Base-by-base conservation (phyloP, 2,329 filamentous ascomycete genomes). In the Paraphoma chrysanthemicola region DNA sequence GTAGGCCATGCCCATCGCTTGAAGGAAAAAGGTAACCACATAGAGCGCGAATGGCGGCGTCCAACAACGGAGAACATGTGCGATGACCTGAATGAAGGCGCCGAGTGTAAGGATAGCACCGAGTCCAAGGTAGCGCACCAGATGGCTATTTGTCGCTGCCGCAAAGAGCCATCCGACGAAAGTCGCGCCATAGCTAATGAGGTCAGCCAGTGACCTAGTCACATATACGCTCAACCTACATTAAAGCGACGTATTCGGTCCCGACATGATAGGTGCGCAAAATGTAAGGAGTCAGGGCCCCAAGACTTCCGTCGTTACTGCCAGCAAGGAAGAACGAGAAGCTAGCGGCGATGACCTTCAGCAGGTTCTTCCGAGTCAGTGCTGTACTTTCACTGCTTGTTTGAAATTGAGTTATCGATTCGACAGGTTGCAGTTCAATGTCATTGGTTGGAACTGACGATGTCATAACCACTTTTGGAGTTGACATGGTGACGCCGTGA, bases 251-350 rank as follows among this genome's bases (percentile, higher is more conserved):
- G 46, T 66, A 63, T 42, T 65, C 82, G 0, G 84, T 87, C 11
- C 74, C 81, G 44, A 88, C 81, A 5, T 76, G 59, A 64, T 88
- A 88, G 3, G 82, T 81, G 5, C 81, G 78, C 4, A 89, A 80
- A 9, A 90, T 80, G 64, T 89, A 88, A 0, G 87, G 88, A 1
- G 89, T 82, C 12, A 90, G 61, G 1, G 87, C 81, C 2, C 88
- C 88, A 0, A 89, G 76, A 57, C 83, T 87, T 31, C 87, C 87
- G 68, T 90, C 88, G 54, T 88, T 90, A 46, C 85, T 79, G 0
- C 88, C 87, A 0, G 87, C 86, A 30, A 87, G 85, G 66, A 90
- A 88, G 76, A 89, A 90, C 0, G 85, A 86, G 59, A 88, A 83
- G 0, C 82, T 46, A 73, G 78, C 5, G 41, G 55, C 59, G 38